Conservation (phyloP, 306 rosid species). For the Malus asiatica region DNA sequence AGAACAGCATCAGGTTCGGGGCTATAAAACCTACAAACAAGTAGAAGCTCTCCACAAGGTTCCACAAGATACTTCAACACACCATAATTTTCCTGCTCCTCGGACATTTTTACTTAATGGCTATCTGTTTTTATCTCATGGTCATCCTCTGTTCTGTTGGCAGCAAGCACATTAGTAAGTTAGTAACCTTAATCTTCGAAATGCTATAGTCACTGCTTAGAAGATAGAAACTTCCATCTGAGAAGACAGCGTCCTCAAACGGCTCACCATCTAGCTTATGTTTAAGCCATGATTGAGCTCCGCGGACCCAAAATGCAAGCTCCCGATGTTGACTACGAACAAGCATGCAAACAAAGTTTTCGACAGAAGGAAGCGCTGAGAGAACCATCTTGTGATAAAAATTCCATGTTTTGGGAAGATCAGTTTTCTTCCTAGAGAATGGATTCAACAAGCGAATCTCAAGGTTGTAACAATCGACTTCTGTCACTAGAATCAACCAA, state of each 20-base stretch:
- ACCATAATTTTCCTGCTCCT: conserved; percentile 6
- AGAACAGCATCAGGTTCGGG: conserved; percentile 17
- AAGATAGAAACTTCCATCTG: conserved; percentile 48
- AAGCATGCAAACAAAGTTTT: conserved; percentile 42
- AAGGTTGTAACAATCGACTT: conserved; percentile 27
- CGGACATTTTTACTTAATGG: conserved; percentile 33
- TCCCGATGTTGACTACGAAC: conserved; percentile 36
- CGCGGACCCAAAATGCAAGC: conserved; percentile 40
- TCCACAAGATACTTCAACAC: conserved; percentile 51
- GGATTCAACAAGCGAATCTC: conserved; percentile 45
- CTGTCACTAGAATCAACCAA: conserved; percentile 48
- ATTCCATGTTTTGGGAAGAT: conserved; percentile 49
- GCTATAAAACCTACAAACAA: conserved; percentile 44
- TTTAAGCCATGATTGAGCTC: conserved; percentile 36
- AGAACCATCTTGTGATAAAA: conserved; percentile 58
- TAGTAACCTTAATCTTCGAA: conserved; percentile 26
- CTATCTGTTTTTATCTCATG: conserved; percentile 22
- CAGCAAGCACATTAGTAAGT: conserved; percentile 12
- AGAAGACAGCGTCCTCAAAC: conserved; percentile 57
- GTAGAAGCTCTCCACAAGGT: conserved; percentile 41
- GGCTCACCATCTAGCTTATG: conserved; percentile 37
- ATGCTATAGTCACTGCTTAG: conserved; percentile 31
- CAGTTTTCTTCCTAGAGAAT: conserved; percentile 31
- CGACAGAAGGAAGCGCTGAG: conserved; percentile 32
- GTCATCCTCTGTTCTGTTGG: conserved; percentile 6